These are phyloP conservation scores for Microstegium vimineum DNA, from an alignment of 176 grass and related monocot genomes.

Conservation along the genomic window DNA sequence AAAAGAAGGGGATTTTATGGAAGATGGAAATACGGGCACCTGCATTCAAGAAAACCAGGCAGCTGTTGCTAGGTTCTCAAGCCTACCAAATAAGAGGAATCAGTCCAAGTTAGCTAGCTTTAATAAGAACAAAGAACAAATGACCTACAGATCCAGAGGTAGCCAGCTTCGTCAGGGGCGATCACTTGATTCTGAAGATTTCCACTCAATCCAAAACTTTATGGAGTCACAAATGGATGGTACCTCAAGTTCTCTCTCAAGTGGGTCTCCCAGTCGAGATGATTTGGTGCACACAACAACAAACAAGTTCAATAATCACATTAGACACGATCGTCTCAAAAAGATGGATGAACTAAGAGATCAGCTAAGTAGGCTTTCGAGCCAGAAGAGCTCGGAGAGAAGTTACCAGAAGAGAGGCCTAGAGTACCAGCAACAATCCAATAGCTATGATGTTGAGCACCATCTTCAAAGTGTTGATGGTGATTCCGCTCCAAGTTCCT, in stretches of 20 bases:
- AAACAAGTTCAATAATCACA: conserved; percentile 43
- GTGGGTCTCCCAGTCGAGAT: conserved; percentile 28
- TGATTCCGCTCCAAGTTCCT: conserved; percentile 38
- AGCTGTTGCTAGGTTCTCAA: conserved; percentile 25
- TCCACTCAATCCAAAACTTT: conserved; percentile 49
- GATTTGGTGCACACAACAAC: conserved; percentile 16
- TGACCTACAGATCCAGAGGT: conserved; percentile 20
- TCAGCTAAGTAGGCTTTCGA: conserved; percentile 53
- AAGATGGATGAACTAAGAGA: conserved; percentile 80
- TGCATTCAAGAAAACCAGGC: neutral
- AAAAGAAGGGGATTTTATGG: conserved; percentile 23
- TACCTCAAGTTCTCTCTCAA: conserved; percentile 40
- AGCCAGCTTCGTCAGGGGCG: conserved; percentile 25
- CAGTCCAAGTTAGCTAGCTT: conserved; percentile 21
- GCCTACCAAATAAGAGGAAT: conserved; percentile 41
- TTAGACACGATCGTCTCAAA: conserved; percentile 44
- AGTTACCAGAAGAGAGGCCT: conserved; percentile 30
- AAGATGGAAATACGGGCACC: conserved; percentile 2
- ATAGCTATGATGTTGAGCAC: conserved; percentile 36
- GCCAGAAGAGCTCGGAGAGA: conserved; percentile 26
- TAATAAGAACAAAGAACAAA: conserved; percentile 33
- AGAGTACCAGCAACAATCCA: conserved; percentile 35
- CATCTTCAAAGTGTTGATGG: conserved; percentile 38
- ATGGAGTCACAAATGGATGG: conserved; percentile 40
- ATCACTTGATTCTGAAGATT: conserved; percentile 71